Conservation (phyloP, 2,329 filamentous ascomycete species). For the Metarhizium anisopliae region DNA sequence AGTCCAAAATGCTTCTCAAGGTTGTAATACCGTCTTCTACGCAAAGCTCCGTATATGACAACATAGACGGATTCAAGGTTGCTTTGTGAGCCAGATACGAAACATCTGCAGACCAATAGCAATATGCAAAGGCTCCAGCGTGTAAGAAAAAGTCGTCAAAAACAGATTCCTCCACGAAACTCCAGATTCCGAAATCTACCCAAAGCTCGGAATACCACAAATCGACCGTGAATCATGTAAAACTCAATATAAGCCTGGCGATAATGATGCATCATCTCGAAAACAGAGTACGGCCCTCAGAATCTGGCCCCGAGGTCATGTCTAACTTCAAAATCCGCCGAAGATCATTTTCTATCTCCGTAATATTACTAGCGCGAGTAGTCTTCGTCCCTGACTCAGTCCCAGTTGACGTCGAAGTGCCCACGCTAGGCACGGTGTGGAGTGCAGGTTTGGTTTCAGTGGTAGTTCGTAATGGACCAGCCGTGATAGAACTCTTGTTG, state of each 20-base stretch:
- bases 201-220: background rate
- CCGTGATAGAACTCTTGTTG: slow-evolving; percentile 17
- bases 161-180: background rate
- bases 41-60: background rate
- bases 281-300: slow-evolving; percentile 12
- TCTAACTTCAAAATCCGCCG: slow-evolving; percentile 42
- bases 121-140: background rate
- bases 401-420: background rate
- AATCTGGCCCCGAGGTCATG: slow-evolving; percentile 15
- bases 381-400: background rate
- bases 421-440: background rate
- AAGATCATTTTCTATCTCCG: slow-evolving; percentile 44
- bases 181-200: background rate
- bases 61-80: background rate
- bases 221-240: background rate
- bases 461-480: background rate
- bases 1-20: slow-evolving; percentile 13
- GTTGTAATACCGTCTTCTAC: slow-evolving; percentile 3
- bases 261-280: slow-evolving; percentile 10
- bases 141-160: background rate
- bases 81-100: slow-evolving; percentile 1
- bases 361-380: slow-evolving; percentile 23
- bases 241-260: background rate
- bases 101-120: background rate
- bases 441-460: background rate